Evolutionary conservation across 2,329 filamentous ascomycete species (phyloP).

Genomic region (Hypoxylon sp.): DNA sequence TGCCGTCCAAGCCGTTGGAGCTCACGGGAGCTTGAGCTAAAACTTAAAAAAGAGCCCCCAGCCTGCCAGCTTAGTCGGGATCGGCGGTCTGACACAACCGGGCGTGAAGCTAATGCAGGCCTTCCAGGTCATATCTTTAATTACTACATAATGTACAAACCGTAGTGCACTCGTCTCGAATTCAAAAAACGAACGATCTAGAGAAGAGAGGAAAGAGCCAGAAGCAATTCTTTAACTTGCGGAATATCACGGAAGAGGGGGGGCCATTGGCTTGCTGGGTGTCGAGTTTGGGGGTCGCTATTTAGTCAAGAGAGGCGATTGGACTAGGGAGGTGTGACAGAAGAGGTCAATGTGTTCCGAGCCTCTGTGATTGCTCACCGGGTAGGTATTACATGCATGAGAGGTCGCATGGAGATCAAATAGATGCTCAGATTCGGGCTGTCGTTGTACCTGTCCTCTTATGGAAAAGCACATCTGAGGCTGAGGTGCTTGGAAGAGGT

Average conservation of each 20-base stretch:
- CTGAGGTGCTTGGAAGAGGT: conserved; percentile 15
- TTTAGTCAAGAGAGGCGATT: conserved; percentile 2
- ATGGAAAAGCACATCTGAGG: conserved; percentile 22
- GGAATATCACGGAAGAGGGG: not conserved
- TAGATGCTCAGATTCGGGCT: conserved; percentile 23
- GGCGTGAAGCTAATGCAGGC: conserved; percentile 34
- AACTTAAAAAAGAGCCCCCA: conserved; percentile 12
- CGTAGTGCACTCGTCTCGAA: not conserved
- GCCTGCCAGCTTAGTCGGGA: conserved; percentile 12
- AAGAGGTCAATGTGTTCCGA: conserved; percentile 15
- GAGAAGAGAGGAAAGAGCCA: not conserved
- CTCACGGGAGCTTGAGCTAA: conserved; percentile 1
- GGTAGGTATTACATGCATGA: conserved; percentile 33
- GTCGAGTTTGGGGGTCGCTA: conserved; percentile 6
- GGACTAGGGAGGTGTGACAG: conserved; percentile 17
- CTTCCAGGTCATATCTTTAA: conserved; percentile 24
- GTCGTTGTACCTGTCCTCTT: conserved; percentile 18
- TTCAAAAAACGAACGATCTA: not conserved
- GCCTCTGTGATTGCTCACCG: conserved; percentile 11
- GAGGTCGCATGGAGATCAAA: conserved; percentile 36
- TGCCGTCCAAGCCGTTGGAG: not conserved
- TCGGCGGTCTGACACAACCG: conserved; percentile 36
- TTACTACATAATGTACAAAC: not conserved
- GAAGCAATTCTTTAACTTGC: not conserved
- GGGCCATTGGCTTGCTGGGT: not conserved